phyloP scores from a whole-genome alignment of 768 basidiomycete species.

The Serendipita sp. region DNA sequence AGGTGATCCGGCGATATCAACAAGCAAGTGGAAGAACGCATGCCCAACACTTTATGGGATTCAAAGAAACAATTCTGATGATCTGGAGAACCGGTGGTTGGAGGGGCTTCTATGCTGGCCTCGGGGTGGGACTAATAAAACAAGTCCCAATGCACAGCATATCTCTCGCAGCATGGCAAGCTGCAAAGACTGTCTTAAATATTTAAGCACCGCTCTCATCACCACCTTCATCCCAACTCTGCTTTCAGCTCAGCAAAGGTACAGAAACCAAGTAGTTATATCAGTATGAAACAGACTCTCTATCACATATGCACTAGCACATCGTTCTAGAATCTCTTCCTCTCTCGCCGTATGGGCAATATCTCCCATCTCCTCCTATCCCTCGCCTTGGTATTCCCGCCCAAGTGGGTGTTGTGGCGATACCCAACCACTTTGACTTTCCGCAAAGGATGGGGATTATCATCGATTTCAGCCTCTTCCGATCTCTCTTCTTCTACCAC shows the following conservation, averaged over 20 bases:
- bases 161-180: conserved; percentile 82
- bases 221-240: neutral
- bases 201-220: conserved; percentile 14
- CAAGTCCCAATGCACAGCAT: conserved; percentile 93
- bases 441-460: conserved; percentile 42
- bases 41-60: conserved; percentile 51
- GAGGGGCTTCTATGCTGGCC: conserved; percentile 81
- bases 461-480: conserved; percentile 65
- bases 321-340: neutral
- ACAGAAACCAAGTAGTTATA: neutral
- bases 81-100: conserved; percentile 58
- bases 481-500: conserved; percentile 61
- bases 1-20: conserved; percentile 82
- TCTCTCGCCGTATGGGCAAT: conserved; percentile 23
- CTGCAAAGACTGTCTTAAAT: conserved; percentile 40
- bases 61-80: conserved; percentile 55
- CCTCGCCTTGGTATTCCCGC: conserved; percentile 22
- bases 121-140: conserved; percentile 86
- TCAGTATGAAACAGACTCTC: neutral
- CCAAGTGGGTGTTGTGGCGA: conserved; percentile 21
- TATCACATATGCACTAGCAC: neutral
- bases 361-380: conserved; percentile 35
- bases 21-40: conserved; percentile 76
- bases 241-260: neutral
- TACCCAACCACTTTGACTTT: conserved; percentile 37